These are phyloP conservation scores for Mycothermus thermophilus DNA, from an alignment of 495 filamentous ascomycete genomes.

Conservation along the genomic window DNA sequence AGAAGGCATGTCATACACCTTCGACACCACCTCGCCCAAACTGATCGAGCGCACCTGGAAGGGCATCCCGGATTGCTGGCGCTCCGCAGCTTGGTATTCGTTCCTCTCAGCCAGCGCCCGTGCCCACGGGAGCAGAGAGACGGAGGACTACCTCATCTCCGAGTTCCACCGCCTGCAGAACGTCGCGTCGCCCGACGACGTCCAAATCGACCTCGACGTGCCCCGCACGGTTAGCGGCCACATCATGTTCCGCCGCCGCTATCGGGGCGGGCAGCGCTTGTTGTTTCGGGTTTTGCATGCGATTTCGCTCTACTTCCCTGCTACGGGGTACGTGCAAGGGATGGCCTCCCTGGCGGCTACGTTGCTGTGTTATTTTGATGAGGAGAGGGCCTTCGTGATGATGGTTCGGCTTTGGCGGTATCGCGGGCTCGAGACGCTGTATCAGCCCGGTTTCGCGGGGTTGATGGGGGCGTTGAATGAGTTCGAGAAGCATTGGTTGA, in stretches of 20 bases:
- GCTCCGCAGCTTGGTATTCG: conserved; percentile 83
- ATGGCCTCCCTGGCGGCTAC: conserved; percentile 94
- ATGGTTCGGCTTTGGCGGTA: conserved; percentile 81
- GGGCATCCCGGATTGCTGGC: conserved; percentile 94
- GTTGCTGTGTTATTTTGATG: conserved; percentile 90
- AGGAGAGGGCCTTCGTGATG: conserved; percentile 91
- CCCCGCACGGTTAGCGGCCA: conserved; percentile 90
- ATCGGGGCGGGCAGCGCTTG: conserved; percentile 79
- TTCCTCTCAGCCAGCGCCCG: conserved; percentile 80
- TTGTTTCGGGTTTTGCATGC: conserved; percentile 88
- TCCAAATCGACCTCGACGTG: conserved; percentile 95
- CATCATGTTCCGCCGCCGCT: conserved; percentile 92
- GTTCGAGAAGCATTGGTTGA: conserved; percentile 78
- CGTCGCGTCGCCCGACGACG: conserved; percentile 70
- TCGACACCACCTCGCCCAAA: conserved; percentile 72
- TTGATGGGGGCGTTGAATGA: conserved; percentile 79
- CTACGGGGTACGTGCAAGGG: conserved; percentile 91
- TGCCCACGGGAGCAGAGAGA: conserved; percentile 40
- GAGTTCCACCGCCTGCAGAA: conserved; percentile 57
- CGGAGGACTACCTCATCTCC: conserved; percentile 58
- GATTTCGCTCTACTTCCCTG: conserved; percentile 77
- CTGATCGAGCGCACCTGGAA: conserved; percentile 91
- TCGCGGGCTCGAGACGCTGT: conserved; percentile 73
- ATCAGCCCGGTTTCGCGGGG: conserved; percentile 69
- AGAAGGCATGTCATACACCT: conserved; percentile 79